phyloP scores from a whole-genome alignment of 75 land plant species.

The Cunninghamia lanceolata region DNA sequence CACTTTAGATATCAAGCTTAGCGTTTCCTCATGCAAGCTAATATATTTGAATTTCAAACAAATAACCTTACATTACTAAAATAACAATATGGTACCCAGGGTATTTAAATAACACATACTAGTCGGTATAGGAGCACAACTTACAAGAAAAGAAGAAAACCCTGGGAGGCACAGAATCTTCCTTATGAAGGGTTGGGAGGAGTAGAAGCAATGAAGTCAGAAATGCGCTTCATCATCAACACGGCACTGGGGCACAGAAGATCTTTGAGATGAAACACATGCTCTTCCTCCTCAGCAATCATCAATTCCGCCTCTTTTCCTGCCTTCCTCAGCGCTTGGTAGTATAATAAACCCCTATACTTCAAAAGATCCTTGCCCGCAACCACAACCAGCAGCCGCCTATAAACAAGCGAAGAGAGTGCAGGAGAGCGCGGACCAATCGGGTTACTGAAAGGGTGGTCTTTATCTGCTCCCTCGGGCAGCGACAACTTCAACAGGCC shows the following conservation, averaged over 20 bases:
- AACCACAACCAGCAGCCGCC: slow-evolving; percentile 39
- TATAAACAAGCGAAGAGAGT: slow-evolving; percentile 27
- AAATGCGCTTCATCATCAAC: not conserved
- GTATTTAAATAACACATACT: too few species aligned
- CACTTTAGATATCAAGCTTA: too few species aligned
- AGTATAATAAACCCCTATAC: slow-evolving; percentile 51
- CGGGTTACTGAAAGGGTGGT: slow-evolving; percentile 47
- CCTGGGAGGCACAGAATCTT: not conserved
- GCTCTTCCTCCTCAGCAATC: slow-evolving; percentile 25
- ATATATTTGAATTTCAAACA: too few species aligned
- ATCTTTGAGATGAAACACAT: slow-evolving; percentile 27
- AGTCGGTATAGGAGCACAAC: too few species aligned
- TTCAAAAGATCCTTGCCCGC: slow-evolving; percentile 56
- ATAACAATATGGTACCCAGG: too few species aligned
- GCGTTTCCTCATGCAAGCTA: too few species aligned
- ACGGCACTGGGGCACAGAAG: not conserved
- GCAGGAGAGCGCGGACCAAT: slow-evolving; percentile 7
- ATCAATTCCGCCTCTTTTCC: slow-evolving; percentile 32
- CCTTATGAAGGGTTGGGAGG: not conserved
- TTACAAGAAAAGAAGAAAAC: not conserved
- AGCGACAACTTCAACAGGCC: slow-evolving; percentile 50
- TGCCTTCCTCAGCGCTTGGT: slow-evolving; percentile 31
- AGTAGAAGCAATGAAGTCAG: not conserved
- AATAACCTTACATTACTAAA: too few species aligned
- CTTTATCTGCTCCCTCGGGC: slow-evolving; percentile 44